phyloP scores from a whole-genome alignment of 345 rosid genomes.

The Pelargonium nanum region DNA sequence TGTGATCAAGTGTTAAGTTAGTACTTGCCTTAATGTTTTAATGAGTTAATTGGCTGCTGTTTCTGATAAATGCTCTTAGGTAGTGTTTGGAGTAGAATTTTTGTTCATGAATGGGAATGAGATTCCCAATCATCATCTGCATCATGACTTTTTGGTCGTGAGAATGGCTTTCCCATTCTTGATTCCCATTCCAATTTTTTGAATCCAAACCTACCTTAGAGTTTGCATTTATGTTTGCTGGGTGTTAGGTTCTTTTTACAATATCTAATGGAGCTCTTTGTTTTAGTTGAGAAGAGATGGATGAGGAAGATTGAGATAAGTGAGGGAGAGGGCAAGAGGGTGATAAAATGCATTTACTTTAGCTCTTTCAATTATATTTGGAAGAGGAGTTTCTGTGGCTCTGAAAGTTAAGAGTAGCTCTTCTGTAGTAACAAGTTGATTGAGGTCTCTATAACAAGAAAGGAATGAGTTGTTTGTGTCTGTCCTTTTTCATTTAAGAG shows the following conservation, averaged over 20 bases:
- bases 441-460: background rate
- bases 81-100: too few species aligned
- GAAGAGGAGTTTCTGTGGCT: background rate
- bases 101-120: too few species aligned
- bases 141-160: too few species aligned
- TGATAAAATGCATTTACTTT: background rate
- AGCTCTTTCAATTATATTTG: too few species aligned
- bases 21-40: background rate
- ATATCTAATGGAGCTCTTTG: background rate
- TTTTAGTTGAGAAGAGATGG: background rate
- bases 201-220: too few species aligned
- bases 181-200: too few species aligned
- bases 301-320: background rate
- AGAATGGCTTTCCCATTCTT: too few species aligned
- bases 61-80: too few species aligned
- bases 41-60: background rate
- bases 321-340: background rate
- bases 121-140: too few species aligned
- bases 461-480: background rate
- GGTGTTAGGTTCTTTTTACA: background rate
- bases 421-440: background rate
- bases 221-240: background rate
- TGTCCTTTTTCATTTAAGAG: background rate
- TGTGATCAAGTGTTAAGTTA: background rate
- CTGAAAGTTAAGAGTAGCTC: background rate